A percentile compares a stretch with the other conserved stretches of the same genome.
Evolutionary conservation across 495 filamentous ascomycete genomes (phyloP).

Genomic region (Penicillium steckii): DNA sequence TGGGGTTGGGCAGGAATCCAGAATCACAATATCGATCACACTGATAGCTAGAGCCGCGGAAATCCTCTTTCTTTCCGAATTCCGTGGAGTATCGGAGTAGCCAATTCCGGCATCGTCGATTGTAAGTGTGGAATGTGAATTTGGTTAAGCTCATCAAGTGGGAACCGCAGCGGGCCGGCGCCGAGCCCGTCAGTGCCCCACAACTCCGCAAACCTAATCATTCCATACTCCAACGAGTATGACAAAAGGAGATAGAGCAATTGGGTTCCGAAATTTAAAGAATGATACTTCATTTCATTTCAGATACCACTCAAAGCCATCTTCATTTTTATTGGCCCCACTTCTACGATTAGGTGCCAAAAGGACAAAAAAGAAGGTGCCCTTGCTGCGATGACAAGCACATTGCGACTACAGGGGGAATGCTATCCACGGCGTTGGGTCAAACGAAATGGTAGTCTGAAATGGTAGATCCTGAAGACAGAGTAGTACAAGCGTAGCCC

Average conservation of each 20-base stretch:
- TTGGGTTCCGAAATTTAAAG: background rate
- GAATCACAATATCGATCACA: background rate
- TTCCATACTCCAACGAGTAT: background rate
- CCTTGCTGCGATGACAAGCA: background rate
- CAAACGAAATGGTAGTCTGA: background rate
- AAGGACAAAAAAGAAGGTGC: background rate
- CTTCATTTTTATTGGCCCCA: background rate
- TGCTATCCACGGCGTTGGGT: background rate
- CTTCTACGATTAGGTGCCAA: background rate
- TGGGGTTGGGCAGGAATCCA: background rate
- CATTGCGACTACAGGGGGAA: background rate
- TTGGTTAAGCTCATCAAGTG: background rate
- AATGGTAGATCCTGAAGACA: background rate
- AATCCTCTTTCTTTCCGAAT: background rate
- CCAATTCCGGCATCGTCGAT: background rate
- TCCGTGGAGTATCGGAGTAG: background rate
- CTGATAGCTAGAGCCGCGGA: background rate
- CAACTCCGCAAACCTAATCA: background rate
- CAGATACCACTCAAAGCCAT: background rate
- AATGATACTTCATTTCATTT: background rate
- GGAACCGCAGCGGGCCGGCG: background rate
- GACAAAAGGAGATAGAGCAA: background rate
- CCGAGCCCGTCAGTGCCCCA: background rate
- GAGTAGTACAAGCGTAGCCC: background rate
- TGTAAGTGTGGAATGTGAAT: constrained; percentile 2